Evolutionary conservation across 164 flowering plant species (phyloP).

Genomic region (Nymphaea thermarum): DNA sequence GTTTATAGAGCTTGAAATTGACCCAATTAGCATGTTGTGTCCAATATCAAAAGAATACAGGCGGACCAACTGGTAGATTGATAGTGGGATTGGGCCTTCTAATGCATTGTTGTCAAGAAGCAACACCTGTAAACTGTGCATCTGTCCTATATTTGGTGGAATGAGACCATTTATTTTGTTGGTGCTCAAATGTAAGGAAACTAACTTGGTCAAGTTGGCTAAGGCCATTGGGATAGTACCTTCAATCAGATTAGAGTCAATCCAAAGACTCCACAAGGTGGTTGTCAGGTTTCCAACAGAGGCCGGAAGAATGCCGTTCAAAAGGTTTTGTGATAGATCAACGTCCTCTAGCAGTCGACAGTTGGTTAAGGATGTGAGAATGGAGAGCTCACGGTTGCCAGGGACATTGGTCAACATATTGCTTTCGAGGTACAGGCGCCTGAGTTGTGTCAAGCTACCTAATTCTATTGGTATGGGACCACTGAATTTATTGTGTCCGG

Average conservation of each 20-base stretch:
- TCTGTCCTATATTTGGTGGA: constrained; percentile 13
- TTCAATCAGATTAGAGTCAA: background rate
- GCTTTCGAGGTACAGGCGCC: background rate
- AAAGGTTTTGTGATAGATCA: background rate
- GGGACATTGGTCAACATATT: background rate
- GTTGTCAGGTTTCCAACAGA: constrained; percentile 7
- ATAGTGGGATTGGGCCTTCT: constrained; percentile 5
- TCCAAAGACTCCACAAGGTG: background rate
- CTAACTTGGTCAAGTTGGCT: constrained; percentile 4
- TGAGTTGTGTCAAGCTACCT: constrained; percentile 3
- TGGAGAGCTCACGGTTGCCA: background rate
- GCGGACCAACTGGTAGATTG: background rate
- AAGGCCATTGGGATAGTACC: constrained; percentile 9
- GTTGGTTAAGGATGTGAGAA: constrained; percentile 4
- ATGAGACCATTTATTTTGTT: constrained; percentile 11
- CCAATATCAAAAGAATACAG: background rate
- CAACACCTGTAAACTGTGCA: constrained; percentile 8
- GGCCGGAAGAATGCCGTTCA: constrained; percentile 1
- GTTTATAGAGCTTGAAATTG: background rate
- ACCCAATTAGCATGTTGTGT: constrained; percentile 5
- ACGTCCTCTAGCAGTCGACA: background rate
- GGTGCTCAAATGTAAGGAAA: background rate
- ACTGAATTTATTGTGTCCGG: constrained; percentile 1
- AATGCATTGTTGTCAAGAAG: constrained; percentile 2
- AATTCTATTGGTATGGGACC: constrained; percentile 3